Percentiles rank a stretch among this genome's conserved stretches.
Evolutionary conservation across 2,329 filamentous ascomycete genomes (phyloP).

Genomic region (Emmonsiellopsis sp.): DNA sequence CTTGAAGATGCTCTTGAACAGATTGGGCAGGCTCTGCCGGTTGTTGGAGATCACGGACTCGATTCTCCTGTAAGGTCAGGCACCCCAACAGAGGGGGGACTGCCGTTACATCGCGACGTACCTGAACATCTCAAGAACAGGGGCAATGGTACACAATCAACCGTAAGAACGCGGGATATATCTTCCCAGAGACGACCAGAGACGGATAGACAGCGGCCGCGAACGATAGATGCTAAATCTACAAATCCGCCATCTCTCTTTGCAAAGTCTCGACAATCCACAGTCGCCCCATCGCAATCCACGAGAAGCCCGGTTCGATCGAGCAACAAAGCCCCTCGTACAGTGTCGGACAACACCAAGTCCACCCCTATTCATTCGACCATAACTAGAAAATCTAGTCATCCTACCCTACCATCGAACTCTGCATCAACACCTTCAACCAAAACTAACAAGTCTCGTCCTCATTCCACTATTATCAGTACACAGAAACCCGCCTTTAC

Average conservation of each 20-base stretch:
- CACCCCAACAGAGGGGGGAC: background rate
- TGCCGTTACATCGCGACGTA: background rate
- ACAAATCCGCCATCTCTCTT: background rate
- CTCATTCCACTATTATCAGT: slow-evolving; percentile 14
- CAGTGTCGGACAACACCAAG: background rate
- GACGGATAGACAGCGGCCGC: background rate
- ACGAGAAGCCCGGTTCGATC: background rate
- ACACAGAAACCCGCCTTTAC: slow-evolving; percentile 41
- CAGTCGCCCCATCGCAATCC: background rate
- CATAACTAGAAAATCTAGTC: slow-evolving; percentile 1
- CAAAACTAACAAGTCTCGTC: background rate
- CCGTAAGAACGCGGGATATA: background rate
- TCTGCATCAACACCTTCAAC: background rate
- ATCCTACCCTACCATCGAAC: background rate
- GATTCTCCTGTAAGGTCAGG: slow-evolving; percentile 14
- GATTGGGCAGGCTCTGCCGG: slow-evolving; percentile 31
- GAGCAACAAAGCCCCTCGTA: background rate
- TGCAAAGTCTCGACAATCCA: background rate
- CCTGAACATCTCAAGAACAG: background rate
- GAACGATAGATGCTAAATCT: background rate
- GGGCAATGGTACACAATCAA: background rate
- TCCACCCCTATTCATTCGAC: background rate
- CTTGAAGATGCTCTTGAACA: slow-evolving; percentile 45
- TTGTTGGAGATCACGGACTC: slow-evolving; percentile 13
- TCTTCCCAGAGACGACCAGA: background rate